Conservation (phyloP, 768 basidiomycete genomes). For the Lactarius vividus region DNA sequence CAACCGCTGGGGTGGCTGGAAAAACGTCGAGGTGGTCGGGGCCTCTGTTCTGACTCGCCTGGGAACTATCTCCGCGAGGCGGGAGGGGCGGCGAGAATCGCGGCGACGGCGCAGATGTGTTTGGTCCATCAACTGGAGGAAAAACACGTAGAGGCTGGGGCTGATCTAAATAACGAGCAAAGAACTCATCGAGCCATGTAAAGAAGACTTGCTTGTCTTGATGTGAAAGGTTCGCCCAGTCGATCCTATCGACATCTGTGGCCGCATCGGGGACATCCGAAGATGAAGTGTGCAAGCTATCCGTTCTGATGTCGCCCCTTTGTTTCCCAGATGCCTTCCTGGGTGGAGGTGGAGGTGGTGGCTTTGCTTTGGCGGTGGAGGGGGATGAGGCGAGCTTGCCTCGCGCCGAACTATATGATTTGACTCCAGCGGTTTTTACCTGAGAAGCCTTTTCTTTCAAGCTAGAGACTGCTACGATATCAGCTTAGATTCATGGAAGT, state of each 20-base stretch:
- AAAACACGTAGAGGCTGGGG: conserved; percentile 16
- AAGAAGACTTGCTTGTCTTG: conserved; percentile 73
- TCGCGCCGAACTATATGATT: conserved; percentile 15
- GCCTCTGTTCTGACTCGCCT: background rate
- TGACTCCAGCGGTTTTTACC: conserved; percentile 14
- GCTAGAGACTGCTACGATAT: conserved; percentile 2
- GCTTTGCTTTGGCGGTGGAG: conserved; percentile 6
- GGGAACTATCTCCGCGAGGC: background rate
- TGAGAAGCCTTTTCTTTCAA: conserved; percentile 22
- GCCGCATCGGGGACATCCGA: background rate
- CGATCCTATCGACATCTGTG: conserved; percentile 38
- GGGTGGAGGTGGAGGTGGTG: conserved; percentile 8
- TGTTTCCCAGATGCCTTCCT: conserved; percentile 2
- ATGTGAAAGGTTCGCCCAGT: conserved; percentile 65
- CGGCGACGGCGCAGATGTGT: background rate
- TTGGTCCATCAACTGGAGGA: background rate
- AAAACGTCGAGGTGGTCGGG: background rate
- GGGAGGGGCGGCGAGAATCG: conserved; percentile 2
- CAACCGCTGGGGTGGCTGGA: background rate
- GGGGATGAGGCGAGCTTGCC: background rate
- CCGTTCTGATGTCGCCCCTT: background rate
- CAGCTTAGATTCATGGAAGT: background rate
- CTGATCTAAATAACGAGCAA: conserved; percentile 45
- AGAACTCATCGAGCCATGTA: conserved; percentile 80
- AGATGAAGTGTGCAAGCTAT: background rate